Conservation (phyloP, 2,329 filamentous ascomycete genomes). For the Aspergillus sp. region DNA sequence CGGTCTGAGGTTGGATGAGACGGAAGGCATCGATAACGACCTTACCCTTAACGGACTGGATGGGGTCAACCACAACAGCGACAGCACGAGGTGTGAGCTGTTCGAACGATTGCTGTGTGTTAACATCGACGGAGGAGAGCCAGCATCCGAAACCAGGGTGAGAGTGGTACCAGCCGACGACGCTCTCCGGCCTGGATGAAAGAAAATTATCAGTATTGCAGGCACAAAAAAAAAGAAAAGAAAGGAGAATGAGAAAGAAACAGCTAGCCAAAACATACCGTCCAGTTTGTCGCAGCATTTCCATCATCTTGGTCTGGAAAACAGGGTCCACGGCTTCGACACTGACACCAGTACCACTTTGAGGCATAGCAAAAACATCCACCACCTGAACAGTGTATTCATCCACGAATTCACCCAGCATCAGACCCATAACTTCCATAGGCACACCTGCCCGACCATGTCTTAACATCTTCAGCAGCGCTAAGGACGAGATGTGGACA, state of each 20-base stretch:
- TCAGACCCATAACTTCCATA: constrained; percentile 99
- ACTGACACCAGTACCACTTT: constrained; percentile 95
- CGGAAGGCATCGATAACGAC: constrained; percentile 99
- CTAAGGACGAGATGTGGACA: constrained; percentile 96
- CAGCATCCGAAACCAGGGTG: constrained; percentile 99
- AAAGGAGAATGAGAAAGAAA: no score
- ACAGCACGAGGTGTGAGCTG: constrained; percentile 94
- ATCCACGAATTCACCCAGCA: constrained; percentile 97
- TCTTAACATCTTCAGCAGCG: constrained; percentile 95
- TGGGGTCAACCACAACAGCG: constrained; percentile 95
- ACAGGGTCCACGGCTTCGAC: constrained; percentile 98
- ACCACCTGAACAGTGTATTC: constrained; percentile 98
- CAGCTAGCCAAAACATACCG: constrained; percentile 53
- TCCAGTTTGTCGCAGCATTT: constrained; percentile 96
- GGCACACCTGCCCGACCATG: constrained; percentile 95
- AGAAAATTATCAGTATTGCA: constrained; percentile 6
- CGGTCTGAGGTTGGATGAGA: constrained; percentile 92
- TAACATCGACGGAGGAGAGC: constrained; percentile 98
- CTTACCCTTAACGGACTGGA: constrained; percentile 99
- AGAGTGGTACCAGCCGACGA: constrained; percentile 99
- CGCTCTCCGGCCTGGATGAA: constrained; percentile 71
- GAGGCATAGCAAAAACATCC: constrained; percentile 98
- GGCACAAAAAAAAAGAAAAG: no score
- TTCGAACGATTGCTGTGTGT: constrained; percentile 99
- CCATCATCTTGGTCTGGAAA: constrained; percentile 99